Evolutionary conservation across 176 grass and related monocot genomes (phyloP).

Genomic region (Poa pratensis): DNA sequence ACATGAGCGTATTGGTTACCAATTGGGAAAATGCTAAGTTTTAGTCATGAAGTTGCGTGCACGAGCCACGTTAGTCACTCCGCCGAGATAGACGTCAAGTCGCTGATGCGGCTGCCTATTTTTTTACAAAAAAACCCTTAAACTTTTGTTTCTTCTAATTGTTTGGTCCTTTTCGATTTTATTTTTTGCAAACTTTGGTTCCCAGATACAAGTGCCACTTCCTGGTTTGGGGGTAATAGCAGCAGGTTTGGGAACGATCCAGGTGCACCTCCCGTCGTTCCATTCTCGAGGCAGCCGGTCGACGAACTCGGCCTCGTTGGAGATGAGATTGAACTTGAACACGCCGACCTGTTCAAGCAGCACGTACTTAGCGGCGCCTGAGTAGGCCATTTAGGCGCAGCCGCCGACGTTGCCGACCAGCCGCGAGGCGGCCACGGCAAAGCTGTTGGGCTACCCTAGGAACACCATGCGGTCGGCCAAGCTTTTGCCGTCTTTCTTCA

Average conservation of each 20-base stretch:
- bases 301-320: neutral
- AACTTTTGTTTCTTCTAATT: too few species aligned
- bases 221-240: neutral
- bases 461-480: neutral
- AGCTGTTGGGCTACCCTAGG: neutral
- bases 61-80: too few species aligned
- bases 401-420: neutral
- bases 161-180: too few species aligned
- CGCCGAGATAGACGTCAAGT: too few species aligned
- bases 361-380: neutral
- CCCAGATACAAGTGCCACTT: too few species aligned
- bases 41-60: too few species aligned
- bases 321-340: neutral
- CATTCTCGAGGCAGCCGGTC: neutral
- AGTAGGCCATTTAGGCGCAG: neutral
- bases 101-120: too few species aligned
- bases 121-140: too few species aligned
- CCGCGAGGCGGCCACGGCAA: neutral
- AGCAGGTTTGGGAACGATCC: neutral
- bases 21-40: too few species aligned
- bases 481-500: neutral
- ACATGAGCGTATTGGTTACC: too few species aligned
- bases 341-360: neutral
- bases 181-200: too few species aligned
- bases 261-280: neutral